Evolutionary conservation across 192 early-diverging fungal genomes (phyloP).

Genomic region (Entophlyctis luteolus): DNA sequence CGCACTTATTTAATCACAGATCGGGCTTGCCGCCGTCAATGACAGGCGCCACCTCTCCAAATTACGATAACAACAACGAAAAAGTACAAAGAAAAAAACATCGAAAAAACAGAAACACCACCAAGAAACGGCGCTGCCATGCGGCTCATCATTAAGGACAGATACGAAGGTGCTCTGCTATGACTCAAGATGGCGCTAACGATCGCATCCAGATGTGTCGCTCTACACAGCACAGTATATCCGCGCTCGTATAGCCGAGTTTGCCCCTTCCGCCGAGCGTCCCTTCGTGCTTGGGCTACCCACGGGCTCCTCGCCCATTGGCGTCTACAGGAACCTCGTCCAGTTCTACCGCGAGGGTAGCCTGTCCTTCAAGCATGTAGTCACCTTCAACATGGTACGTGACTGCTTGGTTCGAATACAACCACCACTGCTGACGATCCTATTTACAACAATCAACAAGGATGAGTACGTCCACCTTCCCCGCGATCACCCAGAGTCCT

Average conservation of each 20-base stretch:
- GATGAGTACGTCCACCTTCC: slow-evolving; percentile 83
- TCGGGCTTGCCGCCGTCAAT: no score
- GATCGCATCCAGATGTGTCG: background rate
- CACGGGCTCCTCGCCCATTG: slow-evolving; percentile 81
- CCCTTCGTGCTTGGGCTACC: slow-evolving; percentile 85
- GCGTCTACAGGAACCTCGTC: slow-evolving; percentile 76
- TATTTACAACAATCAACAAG: no score
- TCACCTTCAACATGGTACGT: slow-evolving; percentile 82
- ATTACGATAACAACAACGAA: no score
- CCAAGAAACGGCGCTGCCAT: background rate
- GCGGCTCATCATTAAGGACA: slow-evolving; percentile 30
- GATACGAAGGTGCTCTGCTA: slow-evolving; percentile 9
- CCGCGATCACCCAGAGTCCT: slow-evolving; percentile 80
- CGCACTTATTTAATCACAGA: no score
- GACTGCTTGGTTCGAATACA: background rate
- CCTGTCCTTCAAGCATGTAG: slow-evolving; percentile 73
- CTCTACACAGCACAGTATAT: slow-evolving; percentile 65
- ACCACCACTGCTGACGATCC: background rate
- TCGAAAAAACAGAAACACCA: no score
- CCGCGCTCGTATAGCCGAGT: slow-evolving; percentile 73
- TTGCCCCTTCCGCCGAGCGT: slow-evolving; percentile 64
- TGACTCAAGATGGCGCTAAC: background rate
- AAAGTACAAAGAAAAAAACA: no score
- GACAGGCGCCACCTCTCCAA: no score
- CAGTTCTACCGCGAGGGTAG: slow-evolving; percentile 62